These are phyloP conservation scores for Arbutus unedo DNA, from an alignment of 148 eudicot species.

Conservation along the genomic window DNA sequence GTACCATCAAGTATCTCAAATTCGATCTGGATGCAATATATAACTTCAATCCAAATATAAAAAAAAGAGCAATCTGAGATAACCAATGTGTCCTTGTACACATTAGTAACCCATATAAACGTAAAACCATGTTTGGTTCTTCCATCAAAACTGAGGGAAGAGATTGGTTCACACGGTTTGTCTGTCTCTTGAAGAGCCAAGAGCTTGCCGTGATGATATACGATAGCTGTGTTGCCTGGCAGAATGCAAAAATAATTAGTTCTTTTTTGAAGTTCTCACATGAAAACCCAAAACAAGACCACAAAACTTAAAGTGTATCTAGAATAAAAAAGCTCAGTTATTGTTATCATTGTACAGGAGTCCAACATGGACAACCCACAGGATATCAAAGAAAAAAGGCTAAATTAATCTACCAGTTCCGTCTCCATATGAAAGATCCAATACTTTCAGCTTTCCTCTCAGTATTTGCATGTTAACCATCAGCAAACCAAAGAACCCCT, in stretches of 20 bases:
- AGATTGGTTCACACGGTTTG: constrained; percentile 74
- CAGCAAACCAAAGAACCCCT: no score
- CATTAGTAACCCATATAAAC: not conserved
- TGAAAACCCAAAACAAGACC: not conserved
- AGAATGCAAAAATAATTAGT: constrained; percentile 16
- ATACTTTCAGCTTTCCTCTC: no score
- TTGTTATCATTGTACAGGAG: no score
- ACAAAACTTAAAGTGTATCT: not conserved
- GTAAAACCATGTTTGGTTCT: not conserved
- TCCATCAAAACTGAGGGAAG: constrained; percentile 12
- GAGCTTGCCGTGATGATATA: constrained; percentile 91
- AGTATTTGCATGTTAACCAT: no score
- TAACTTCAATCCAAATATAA: constrained; percentile 4
- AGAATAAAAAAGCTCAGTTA: not conserved
- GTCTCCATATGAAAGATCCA: no score
- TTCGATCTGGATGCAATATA: constrained; percentile 3
- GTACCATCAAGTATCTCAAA: not conserved
- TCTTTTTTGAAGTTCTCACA: not conserved
- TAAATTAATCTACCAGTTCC: no score
- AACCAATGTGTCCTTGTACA: not conserved
- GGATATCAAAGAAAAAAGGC: no score
- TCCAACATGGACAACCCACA: no score
- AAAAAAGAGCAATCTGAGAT: not conserved
- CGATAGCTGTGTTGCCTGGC: constrained; percentile 87
- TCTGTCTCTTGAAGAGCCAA: constrained; percentile 88